Evolutionary conservation across 305 asterid species (phyloP), one percentile per base, ranked within the genome.

Genomic region (Stenogyne calaminthoides): DNA sequence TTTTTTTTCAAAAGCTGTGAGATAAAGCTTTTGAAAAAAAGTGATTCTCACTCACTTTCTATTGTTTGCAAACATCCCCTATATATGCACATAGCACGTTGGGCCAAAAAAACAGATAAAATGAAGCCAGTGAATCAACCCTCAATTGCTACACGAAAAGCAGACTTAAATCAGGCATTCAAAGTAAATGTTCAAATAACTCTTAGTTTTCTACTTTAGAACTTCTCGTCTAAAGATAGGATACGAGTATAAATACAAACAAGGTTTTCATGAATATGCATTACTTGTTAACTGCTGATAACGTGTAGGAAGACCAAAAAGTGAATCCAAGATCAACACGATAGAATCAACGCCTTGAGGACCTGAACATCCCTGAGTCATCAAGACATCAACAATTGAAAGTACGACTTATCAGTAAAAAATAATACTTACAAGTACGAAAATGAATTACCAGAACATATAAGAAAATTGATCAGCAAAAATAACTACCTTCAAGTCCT

Each of bases 401-500:
- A 40, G 46, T 8, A 39, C 3, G 44, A 39, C 1, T 39, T 39
- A 9, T 39, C 2, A 25, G 29, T 25, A 1, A 25, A 25, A 25
- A 25, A 25, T 25, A 1, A 25, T 25, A 25, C 2, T 25, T 25
- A 25, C 29, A 2, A 1, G 0, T 40, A 42, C 2, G 49, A 62
- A 63, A 15, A 16, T 55, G 25, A 57, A 70, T 19, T 20, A 47
- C 2, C n/a, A 36, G 34, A 69, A 71, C 22, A 42, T 42, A 32
- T 10, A 29, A 49, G 27, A 19, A 79, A 63, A 56, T 40, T 57
- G 11, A 4, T 27, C 37, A 46, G 68, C 70, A 36, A 29, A 36
- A 32, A 61, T 25, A 63, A 67, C 14, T n/a, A 73, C 67, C 74
- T 76, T 72, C 51, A 80, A 25, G 67, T 34, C 55, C 84, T 79